A percentile compares a stretch with the other conserved stretches of the same genome.
phyloP scores from a whole-genome alignment of 176 grass and related monocot genomes.

The Metroxylon sagu region DNA sequence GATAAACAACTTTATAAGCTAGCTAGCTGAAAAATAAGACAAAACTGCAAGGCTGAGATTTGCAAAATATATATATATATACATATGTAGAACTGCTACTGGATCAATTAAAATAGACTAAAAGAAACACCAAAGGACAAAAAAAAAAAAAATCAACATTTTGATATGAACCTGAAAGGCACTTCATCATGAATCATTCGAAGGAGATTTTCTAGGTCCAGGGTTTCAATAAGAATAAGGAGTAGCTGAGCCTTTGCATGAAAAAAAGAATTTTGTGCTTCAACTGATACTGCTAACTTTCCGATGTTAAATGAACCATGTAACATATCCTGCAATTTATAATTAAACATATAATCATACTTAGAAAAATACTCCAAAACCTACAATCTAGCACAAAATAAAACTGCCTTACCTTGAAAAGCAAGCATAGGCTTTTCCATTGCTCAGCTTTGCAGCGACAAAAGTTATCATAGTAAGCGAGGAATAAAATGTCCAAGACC shows the following conservation, averaged over 20 bases:
- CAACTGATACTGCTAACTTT: slow-evolving; percentile 60
- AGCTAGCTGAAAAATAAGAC: too few species aligned
- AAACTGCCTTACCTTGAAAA: slow-evolving; percentile 55
- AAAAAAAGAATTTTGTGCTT: slow-evolving; percentile 64
- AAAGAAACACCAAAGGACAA: neutral
- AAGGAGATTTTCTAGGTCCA: slow-evolving; percentile 87
- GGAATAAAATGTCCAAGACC: slow-evolving; percentile 81
- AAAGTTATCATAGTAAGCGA: slow-evolving; percentile 76
- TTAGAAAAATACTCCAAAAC: neutral
- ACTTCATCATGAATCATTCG: slow-evolving; percentile 64
- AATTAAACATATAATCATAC: slow-evolving; percentile 20
- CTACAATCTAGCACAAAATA: neutral
- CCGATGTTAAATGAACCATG: slow-evolving; percentile 66
- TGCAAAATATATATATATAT: too few species aligned
- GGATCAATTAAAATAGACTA: neutral
- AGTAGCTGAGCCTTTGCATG: slow-evolving; percentile 79
- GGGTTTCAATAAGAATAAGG: slow-evolving; percentile 75
- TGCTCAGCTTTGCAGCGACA: slow-evolving; percentile 46
- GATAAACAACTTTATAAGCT: slow-evolving; percentile 13
- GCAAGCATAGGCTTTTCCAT: slow-evolving; percentile 66
- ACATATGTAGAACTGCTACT: too few species aligned
- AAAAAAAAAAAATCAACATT: neutral
- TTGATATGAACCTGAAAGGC: slow-evolving; percentile 51
- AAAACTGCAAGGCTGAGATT: too few species aligned
- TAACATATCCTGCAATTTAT: slow-evolving; percentile 49